phyloP scores from a whole-genome alignment of 495 filamentous ascomycete genomes.

The Staphylotrichum longicolle region DNA sequence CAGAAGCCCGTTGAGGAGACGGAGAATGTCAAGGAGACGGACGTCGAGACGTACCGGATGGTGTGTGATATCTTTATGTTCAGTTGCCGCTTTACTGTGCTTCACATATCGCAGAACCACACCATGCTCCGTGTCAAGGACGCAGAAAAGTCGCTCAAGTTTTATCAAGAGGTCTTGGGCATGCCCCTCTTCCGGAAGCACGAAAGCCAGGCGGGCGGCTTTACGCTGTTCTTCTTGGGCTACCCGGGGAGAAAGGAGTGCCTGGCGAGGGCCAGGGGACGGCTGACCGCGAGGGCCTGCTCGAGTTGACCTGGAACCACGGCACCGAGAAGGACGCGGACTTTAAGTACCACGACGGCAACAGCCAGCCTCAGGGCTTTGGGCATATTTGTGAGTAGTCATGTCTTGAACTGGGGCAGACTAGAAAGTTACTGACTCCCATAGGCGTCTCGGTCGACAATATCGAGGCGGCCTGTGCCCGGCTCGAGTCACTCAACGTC shows the following conservation, averaged over 20 bases:
- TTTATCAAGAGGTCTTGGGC: conserved; percentile 87
- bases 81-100: conserved; percentile 36
- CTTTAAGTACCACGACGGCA: conserved; percentile 90
- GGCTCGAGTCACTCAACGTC: conserved; percentile 77
- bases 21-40: conserved; percentile 37
- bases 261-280: conserved; percentile 51
- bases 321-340: conserved; percentile 86
- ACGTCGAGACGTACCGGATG: conserved; percentile 45
- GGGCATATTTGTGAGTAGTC: conserved; percentile 74
- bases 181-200: conserved; percentile 74
- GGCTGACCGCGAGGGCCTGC: conserved; percentile 72
- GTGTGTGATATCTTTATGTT: conserved; percentile 24
- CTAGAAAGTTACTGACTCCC: not conserved
- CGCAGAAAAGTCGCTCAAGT: conserved; percentile 74
- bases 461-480: conserved; percentile 75
- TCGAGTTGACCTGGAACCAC: conserved; percentile 96
- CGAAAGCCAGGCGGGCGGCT: conserved; percentile 67
- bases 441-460: conserved; percentile 83
- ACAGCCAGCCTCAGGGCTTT: conserved; percentile 87
- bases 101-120: conserved; percentile 57
- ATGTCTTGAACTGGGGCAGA: too few relatives aligned
- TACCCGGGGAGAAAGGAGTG: conserved; percentile 56
- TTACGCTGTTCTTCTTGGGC: conserved; percentile 91
- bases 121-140: conserved; percentile 97
- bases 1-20: conserved; percentile 43